Conservation (phyloP, 2,329 filamentous ascomycete species). For the Colletotrichum neosansevieriae region DNA sequence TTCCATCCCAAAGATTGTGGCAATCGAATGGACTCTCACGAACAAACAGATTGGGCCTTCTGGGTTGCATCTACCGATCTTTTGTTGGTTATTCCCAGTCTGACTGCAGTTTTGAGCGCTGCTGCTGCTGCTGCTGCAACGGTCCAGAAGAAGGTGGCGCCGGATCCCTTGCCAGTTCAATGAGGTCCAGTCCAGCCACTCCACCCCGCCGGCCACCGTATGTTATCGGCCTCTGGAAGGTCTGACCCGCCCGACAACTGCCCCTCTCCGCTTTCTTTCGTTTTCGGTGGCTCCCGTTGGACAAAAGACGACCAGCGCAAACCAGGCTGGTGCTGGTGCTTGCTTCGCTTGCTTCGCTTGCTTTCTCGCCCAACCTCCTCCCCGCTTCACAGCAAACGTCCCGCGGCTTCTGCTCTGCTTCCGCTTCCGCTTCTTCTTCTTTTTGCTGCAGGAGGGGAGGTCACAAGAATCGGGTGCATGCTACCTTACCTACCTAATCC, state of each 20-base stretch:
- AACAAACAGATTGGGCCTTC: slow-evolving; percentile 3
- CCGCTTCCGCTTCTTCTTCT: slow-evolving; percentile 32
- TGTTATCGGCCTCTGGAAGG: slow-evolving; percentile 27
- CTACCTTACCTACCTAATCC: slow-evolving; percentile 23
- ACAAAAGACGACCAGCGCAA: slow-evolving; percentile 16
- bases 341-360: neutral
- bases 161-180: too few relatives aligned
- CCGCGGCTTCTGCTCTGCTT: slow-evolving; percentile 31
- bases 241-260: slow-evolving; percentile 17
- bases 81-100: too few relatives aligned
- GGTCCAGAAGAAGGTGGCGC: too few relatives aligned
- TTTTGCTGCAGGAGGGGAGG: slow-evolving; percentile 25
- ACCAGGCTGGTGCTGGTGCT: slow-evolving; percentile 3
- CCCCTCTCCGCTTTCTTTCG: slow-evolving; percentile 36
- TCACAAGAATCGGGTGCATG: too few relatives aligned
- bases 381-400: slow-evolving; percentile 38
- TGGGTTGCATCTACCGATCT: slow-evolving; percentile 15
- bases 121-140: too few relatives aligned
- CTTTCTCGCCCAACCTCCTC: slow-evolving; percentile 35
- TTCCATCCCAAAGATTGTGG: neutral
- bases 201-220: slow-evolving; percentile 25
- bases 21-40: neutral
- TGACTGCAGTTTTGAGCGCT: too few relatives aligned
- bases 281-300: slow-evolving; percentile 34
- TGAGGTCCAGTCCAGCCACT: slow-evolving; percentile 24